Base-by-base conservation (phyloP, 208 protist genomes). In the Leishmania aethiopica region DNA sequence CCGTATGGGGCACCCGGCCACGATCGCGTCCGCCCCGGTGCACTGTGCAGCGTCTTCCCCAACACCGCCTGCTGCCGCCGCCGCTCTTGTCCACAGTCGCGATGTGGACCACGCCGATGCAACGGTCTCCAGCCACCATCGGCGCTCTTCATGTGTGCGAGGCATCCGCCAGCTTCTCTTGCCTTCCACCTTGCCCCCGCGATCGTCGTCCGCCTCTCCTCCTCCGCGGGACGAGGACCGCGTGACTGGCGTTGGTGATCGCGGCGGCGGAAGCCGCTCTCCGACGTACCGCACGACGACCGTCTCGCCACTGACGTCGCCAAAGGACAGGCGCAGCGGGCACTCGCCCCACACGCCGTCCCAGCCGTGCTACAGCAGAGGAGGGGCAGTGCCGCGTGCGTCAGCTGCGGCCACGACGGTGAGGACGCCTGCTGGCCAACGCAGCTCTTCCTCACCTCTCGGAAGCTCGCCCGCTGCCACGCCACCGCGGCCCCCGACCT, bases 281-380 rank as follows among this genome's bases (percentile, higher is more conserved):
- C 82, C 82, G 17, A 72, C 82, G 15, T 79, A 77, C 66, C 82
- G 82, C 67, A 76, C 82, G 55, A 79, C 66, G 49, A 86, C 82
- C 22, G 78, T 82, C 13, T 82, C 82, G 5, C 82, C 82, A 0
- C 74, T 86, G 32, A 80, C 82, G 15, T 82, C 82, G 4, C 53
- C 82, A 0, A 49, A 49, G 28, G 60, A 42, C 45, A 37, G 37
- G 19, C 28, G 49, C 59, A 55, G 42, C 11, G 70, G 28, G 32
- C n/a, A 51, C 76, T 72, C 66, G 28, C 81, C 75, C 22, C 77
- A 45, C 5, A 57, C 62, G 35, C 69, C 76, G 13, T 53, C 72
- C 0, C n/a, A 51, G 8, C 70, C 57, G 57, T 73, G 11, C 55
- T 60, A 22, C 60, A 42, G 79, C 62, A 35, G 51, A 28, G 28